Evolutionary conservation across 805 yeast species (phyloP).

Genomic region (Hagleromyces aurorensis): DNA sequence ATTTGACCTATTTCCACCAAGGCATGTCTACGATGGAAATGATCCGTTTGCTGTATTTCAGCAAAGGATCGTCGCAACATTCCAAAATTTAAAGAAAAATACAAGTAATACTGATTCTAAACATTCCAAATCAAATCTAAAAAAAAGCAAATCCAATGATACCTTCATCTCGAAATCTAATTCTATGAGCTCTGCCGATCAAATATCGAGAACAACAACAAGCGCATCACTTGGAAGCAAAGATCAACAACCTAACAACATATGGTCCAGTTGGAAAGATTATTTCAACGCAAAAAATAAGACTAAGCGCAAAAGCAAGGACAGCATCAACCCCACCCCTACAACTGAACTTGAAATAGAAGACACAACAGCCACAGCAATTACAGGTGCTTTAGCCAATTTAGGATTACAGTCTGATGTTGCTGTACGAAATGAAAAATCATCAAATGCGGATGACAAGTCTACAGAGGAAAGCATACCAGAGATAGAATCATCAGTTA

Average conservation of each 20-base stretch:
- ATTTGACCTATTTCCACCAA: conserved; percentile 53
- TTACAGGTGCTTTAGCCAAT: conserved; percentile 20
- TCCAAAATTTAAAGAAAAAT: conserved; percentile 26
- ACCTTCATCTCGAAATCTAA: conserved; percentile 1
- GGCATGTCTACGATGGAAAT: conserved; percentile 28
- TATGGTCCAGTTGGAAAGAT: conserved; percentile 24
- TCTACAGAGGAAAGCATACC: conserved; percentile 1
- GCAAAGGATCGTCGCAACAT: conserved; percentile 26
- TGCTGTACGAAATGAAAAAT: background rate
- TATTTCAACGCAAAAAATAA: conserved; percentile 21
- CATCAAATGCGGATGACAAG: conserved; percentile 3
- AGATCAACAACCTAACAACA: conserved; percentile 8
- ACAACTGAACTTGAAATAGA: conserved; percentile 1
- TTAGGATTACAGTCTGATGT: conserved; percentile 15
- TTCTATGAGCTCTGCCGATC: conserved; percentile 2
- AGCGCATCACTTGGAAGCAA: background rate
- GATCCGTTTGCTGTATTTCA: conserved; percentile 26
- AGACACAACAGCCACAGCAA: conserved; percentile 5
- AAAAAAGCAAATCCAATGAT: conserved; percentile 3
- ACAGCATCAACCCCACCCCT: conserved; percentile 2
- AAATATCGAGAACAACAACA: conserved; percentile 1
- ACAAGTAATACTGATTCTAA: conserved; percentile 4
- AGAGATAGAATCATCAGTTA: too few relatives aligned
- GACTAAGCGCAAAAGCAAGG: conserved; percentile 4
- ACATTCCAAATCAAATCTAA: conserved; percentile 2